These are phyloP conservation scores for Chlorella variabilis DNA, from an alignment of 163 green algal species.

Conservation along the genomic window DNA sequence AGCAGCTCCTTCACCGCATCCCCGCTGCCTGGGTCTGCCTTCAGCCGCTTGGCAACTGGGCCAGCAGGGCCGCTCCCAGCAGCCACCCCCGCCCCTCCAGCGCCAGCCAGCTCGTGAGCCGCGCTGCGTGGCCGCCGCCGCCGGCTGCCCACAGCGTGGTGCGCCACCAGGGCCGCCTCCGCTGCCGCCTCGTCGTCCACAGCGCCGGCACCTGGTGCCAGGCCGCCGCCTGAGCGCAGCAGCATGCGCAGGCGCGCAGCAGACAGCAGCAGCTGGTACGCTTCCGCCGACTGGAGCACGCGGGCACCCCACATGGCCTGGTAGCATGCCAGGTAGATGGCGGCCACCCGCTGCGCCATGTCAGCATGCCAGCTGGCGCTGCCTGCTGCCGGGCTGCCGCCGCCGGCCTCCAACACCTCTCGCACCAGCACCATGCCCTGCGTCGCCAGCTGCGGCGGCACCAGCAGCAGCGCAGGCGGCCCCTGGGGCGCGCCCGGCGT, in stretches of 20 bases:
- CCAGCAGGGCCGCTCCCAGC: not conserved
- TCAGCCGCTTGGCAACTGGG: slow-evolving; percentile 9
- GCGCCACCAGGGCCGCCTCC: slow-evolving; percentile 17
- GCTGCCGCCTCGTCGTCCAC: slow-evolving; percentile 13
- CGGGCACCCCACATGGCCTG: slow-evolving; percentile 27
- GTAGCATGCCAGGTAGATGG: slow-evolving; percentile 25
- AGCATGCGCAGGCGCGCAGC: slow-evolving; percentile 16
- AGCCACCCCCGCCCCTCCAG: not conserved
- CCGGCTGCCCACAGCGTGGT: not conserved
- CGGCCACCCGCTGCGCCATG: not conserved
- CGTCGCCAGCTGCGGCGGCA: slow-evolving; percentile 20
- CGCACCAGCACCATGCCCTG: slow-evolving; percentile 23
- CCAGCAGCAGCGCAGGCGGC: slow-evolving; percentile 18
- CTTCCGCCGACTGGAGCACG: slow-evolving; percentile 26
- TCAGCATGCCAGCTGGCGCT: not conserved
- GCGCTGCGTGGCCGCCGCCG: slow-evolving; percentile 1
- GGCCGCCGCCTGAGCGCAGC: not conserved
- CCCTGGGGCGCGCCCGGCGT: not conserved
- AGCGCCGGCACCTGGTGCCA: not conserved
- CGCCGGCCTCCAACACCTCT: not conserved
- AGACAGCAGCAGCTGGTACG: slow-evolving; percentile 18
- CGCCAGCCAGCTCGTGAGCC: not conserved
- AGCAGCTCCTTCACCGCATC: slow-evolving; percentile 21
- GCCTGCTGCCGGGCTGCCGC: not conserved
- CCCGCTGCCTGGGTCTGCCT: not conserved